These are phyloP conservation scores for Leccinellum luteum DNA, from an alignment of 768 basidiomycete species.

Conservation along the genomic window DNA sequence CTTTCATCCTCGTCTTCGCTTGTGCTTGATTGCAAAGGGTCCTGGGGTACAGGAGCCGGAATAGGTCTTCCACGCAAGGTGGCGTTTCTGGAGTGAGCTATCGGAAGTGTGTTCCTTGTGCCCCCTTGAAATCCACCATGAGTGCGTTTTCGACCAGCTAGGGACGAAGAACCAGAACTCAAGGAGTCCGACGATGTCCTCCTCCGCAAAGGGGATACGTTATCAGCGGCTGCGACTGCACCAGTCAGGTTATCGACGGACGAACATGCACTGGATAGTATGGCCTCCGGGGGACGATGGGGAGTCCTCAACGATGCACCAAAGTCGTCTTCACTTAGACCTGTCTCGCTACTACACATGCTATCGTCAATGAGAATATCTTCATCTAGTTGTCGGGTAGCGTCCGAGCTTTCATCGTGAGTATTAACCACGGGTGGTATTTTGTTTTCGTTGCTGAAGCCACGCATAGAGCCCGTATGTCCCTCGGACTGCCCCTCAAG, in stretches of 20 bases:
- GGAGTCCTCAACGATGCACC: slow-evolving; percentile 69
- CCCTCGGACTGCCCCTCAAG: slow-evolving; percentile 63
- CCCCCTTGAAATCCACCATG: slow-evolving; percentile 11
- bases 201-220: slow-evolving; percentile 38
- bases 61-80: slow-evolving; percentile 27
- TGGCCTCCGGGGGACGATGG: slow-evolving; percentile 27
- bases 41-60: slow-evolving; percentile 1
- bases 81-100: slow-evolving; percentile 18
- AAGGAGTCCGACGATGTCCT: slow-evolving; percentile 44
- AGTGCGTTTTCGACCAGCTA: slow-evolving; percentile 43
- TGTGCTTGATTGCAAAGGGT: slow-evolving; percentile 19
- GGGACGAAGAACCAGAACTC: slow-evolving; percentile 36
- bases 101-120: background rate
- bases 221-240: slow-evolving; percentile 38
- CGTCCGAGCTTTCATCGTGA: slow-evolving; percentile 1
- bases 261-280: slow-evolving; percentile 22
- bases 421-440: slow-evolving; percentile 40
- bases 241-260: slow-evolving; percentile 30
- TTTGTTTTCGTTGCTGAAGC: slow-evolving; percentile 56
- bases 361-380: slow-evolving; percentile 24
- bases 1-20: slow-evolving; percentile 23
- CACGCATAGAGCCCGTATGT: slow-evolving; percentile 56
- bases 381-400: slow-evolving; percentile 12
- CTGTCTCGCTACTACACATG: slow-evolving; percentile 25
- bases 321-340: slow-evolving; percentile 51